Evolutionary conservation across 148 eudicot genomes (phyloP), one percentile per base, ranked within the genome.

Genomic region (Spergularia bocconei): DNA sequence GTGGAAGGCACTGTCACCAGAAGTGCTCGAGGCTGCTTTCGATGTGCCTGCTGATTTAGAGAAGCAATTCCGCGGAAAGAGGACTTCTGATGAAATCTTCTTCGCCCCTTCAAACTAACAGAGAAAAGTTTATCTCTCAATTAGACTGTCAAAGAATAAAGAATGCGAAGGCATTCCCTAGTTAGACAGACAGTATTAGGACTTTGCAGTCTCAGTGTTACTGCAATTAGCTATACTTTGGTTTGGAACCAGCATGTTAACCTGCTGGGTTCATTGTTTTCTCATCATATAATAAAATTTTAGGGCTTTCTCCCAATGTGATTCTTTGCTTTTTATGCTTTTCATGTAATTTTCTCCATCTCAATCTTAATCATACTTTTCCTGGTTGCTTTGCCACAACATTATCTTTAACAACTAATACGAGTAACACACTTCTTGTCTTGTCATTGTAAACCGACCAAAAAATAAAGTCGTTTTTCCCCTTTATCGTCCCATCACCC

Each of bases 1-100:
- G 16, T 93, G 94, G 97, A 93, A 89, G 89, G 88, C 94, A 5
- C 47, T 93, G 79, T 91, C 98, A 14, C 87, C 92, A 10, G 82
- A 87, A 77, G 97, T 91, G 75, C 66, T 93, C 13, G 84, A 86
- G 79, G 97, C 97, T 4, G 83, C 94, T 17, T 91, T 93, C 87
- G 86, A 85, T 15, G 94, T 93, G 74, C 78, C 84, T 13, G 36
- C 88, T 5, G 91, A 93, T 7, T 74, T 82, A 0, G 97, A 91
- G 85, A 63, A 86, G 68, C 80, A 80, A 41, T 89, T 93, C 72
- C 86, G 90, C 12, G 79, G 90, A 0, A 91, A 80, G 80, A 89
- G 93, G 83, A 86, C 70, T 56, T 77, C 80, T 7, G 89, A 87
- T 73, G 97, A 87, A 69, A 88, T 93, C 78, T 93, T 93, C 90